phyloP scores from a whole-genome alignment of 2,329 filamentous ascomycete species.

The Xylaria sp. region DNA sequence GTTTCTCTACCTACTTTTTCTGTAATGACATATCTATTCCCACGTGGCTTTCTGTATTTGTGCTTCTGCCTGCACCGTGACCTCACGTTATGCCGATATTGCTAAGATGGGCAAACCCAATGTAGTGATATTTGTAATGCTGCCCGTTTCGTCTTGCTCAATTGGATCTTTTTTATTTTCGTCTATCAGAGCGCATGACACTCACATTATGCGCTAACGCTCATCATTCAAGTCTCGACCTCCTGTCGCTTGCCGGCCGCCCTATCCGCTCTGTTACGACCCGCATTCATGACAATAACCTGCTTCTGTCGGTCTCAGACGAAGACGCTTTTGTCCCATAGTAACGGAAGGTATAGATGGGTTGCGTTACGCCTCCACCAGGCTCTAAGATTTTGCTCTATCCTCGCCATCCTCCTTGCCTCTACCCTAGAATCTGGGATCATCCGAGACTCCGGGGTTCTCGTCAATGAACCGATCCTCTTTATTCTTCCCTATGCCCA shows the following conservation, averaged over 20 bases:
- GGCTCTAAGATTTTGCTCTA: neutral
- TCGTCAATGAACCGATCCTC: neutral
- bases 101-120: neutral
- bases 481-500: neutral
- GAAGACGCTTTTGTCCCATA: neutral
- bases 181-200: slow-evolving; percentile 4
- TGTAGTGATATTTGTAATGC: slow-evolving; percentile 10
- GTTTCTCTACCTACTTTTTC: neutral
- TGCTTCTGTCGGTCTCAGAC: neutral
- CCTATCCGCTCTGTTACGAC: neutral
- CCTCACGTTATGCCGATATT: too few species aligned
- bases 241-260: neutral
- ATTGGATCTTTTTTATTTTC: neutral
- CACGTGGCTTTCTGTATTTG: neutral
- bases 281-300: neutral
- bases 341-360: neutral
- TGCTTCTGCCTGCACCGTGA: too few species aligned
- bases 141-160: slow-evolving; percentile 8
- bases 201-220: neutral
- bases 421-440: neutral
- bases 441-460: neutral
- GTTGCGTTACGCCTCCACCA: neutral
- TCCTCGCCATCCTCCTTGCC: neutral
- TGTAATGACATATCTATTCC: neutral
- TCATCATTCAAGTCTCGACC: neutral